Percentiles rank a stretch among this genome's conserved stretches.
Evolutionary conservation across 495 filamentous ascomycete genomes (phyloP).

Genomic region (Penicillium ucsense): DNA sequence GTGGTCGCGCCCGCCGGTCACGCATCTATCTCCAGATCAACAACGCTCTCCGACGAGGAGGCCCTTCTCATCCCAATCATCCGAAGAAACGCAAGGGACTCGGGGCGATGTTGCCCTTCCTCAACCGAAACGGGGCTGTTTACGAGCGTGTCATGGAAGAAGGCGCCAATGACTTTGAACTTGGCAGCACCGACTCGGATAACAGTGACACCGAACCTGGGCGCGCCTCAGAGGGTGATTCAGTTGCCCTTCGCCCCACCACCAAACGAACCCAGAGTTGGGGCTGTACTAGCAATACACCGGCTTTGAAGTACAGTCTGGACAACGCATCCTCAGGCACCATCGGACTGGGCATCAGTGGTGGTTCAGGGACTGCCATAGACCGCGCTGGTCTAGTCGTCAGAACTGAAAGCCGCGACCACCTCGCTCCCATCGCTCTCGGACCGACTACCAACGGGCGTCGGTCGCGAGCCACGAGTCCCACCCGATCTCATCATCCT

Average conservation of each 20-base stretch:
- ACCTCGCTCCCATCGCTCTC: slow-evolving; percentile 39
- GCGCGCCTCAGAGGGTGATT: slow-evolving; percentile 25
- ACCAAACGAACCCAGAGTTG: slow-evolving; percentile 29
- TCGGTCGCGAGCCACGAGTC: slow-evolving; percentile 36
- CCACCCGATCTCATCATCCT: slow-evolving; percentile 31
- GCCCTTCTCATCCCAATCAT: slow-evolving; percentile 42
- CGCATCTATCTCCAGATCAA: slow-evolving; percentile 52
- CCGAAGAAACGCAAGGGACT: slow-evolving; percentile 45
- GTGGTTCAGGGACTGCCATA: slow-evolving; percentile 45
- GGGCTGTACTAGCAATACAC: slow-evolving; percentile 25
- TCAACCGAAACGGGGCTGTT: slow-evolving; percentile 45
- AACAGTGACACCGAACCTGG: slow-evolving; percentile 40
- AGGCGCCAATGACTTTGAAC: slow-evolving; percentile 60
- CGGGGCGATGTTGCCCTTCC: slow-evolving; percentile 41
- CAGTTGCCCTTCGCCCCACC: slow-evolving; percentile 17
- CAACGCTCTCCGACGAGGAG: slow-evolving; percentile 38
- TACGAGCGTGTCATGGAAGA: slow-evolving; percentile 87
- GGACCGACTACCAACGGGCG: slow-evolving; percentile 37
- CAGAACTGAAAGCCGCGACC: slow-evolving; percentile 73
- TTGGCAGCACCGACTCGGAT: slow-evolving; percentile 53
- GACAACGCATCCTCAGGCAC: slow-evolving; percentile 46
- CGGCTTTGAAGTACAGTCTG: slow-evolving; percentile 45
- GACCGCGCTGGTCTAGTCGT: slow-evolving; percentile 67
- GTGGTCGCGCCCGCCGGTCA: slow-evolving; percentile 61
- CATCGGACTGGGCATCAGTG: slow-evolving; percentile 38